These are phyloP conservation scores for Tylopilus sp. DNA, from an alignment of 768 basidiomycete genomes.

Conservation along the genomic window DNA sequence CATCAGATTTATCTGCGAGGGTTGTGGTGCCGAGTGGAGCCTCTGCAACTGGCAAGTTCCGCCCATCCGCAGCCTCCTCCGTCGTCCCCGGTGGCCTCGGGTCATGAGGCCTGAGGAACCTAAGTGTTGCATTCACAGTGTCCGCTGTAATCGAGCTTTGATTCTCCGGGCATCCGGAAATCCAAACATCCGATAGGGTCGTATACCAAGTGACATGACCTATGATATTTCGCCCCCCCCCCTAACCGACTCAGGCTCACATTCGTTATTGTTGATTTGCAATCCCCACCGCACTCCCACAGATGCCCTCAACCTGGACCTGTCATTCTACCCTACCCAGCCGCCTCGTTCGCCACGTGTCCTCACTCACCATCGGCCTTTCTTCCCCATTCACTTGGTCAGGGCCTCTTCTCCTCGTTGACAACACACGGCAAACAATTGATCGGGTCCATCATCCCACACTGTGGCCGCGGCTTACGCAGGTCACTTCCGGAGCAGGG, in stretches of 20 bases:
- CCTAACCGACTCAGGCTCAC: no score
- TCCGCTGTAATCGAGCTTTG: neutral
- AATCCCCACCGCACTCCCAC: conserved; percentile 4
- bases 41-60: neutral
- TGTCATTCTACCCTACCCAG: neutral
- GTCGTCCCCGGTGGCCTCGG: neutral
- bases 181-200: neutral
- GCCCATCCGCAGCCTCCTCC: neutral
- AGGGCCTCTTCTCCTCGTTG: conserved; percentile 21
- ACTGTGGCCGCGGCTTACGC: neutral
- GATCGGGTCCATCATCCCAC: conserved; percentile 7
- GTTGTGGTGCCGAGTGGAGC: neutral
- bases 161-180: no score
- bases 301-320: conserved; percentile 21
- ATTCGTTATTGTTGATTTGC: conserved; percentile 5
- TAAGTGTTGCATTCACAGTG: neutral
- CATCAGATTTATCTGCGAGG: neutral
- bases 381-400: neutral
- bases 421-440: conserved; percentile 15
- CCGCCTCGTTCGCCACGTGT: conserved; percentile 7
- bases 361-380: neutral
- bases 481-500: neutral
- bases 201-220: no score
- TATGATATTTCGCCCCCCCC: no score
- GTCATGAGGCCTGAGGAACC: no score